Evolutionary conservation across 805 yeast genomes (phyloP).

Genomic region (Candida ipomoeae): DNA sequence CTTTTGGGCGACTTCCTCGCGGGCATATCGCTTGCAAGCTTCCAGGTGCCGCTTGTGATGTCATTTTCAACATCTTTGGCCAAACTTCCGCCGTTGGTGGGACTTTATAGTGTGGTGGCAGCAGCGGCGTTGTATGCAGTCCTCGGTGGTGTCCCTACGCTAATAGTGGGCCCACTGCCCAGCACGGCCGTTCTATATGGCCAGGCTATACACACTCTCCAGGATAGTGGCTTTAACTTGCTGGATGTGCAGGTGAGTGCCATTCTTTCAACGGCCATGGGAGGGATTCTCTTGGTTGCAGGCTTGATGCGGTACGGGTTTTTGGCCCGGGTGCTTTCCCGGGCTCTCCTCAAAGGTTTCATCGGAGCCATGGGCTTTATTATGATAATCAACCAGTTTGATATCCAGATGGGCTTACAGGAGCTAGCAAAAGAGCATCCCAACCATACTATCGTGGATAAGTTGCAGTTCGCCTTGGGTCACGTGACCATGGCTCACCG

Average conservation of each 20-base stretch:
- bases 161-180: conserved; percentile 91
- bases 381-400: conserved; percentile 54
- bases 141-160: conserved; percentile 80
- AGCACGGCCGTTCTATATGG: conserved; percentile 83
- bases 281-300: conserved; percentile 19
- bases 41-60: conserved; percentile 49
- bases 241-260: conserved; percentile 22
- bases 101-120: conserved; percentile 68
- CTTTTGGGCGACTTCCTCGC: conserved; percentile 30
- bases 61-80: conserved; percentile 81
- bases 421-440: conserved; percentile 5
- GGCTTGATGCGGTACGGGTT: conserved; percentile 75
- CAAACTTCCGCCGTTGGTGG: conserved; percentile 76
- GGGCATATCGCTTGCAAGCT: conserved; percentile 30
- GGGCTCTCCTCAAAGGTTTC: conserved; percentile 76
- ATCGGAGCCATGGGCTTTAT: conserved; percentile 81
- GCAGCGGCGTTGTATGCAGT: conserved; percentile 77
- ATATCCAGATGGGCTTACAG: conserved; percentile 46
- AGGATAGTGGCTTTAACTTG: conserved; percentile 34
- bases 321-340: conserved; percentile 72
- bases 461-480: conserved; percentile 8
- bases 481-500: conserved; percentile 9
- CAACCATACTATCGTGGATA: conserved; percentile 7
- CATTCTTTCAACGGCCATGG: conserved; percentile 17
- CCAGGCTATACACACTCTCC: conserved; percentile 53